Conservation (phyloP, 768 basidiomycete species). For the Boletus speciosus region DNA sequence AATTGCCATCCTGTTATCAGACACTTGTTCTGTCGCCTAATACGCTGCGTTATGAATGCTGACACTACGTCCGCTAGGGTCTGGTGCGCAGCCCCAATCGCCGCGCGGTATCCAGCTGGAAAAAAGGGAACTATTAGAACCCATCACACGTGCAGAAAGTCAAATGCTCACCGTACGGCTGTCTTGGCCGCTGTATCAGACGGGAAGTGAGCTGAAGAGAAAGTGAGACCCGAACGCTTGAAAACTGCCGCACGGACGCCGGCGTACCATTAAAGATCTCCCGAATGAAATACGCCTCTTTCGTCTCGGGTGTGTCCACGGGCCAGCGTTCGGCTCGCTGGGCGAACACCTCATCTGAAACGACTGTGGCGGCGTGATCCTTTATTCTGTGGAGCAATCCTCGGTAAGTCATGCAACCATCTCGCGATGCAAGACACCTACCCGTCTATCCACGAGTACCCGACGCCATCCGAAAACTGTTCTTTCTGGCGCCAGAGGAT, state of each 20-base stretch:
- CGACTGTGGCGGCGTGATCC: conserved; percentile 67
- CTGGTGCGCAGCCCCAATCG: conserved; percentile 94
- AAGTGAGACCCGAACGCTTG: conserved; percentile 3
- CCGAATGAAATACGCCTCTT: conserved; percentile 92
- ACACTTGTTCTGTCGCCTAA: conserved; percentile 22
- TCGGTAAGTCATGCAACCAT: not conserved
- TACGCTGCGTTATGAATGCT: conserved; percentile 96
- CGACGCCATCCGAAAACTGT: conserved; percentile 98
- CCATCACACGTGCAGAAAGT: conserved; percentile 3
- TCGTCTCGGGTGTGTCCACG: conserved; percentile 84
- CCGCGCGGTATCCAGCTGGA: conserved; percentile 87
- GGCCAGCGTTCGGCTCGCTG: conserved; percentile 73
- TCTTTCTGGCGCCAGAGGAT: conserved; percentile 99
- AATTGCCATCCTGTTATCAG: conserved; percentile 14
- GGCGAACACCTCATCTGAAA: conserved; percentile 81
- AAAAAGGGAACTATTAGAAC: conserved; percentile 12
- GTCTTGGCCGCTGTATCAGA: conserved; percentile 82
- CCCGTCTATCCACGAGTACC: conserved; percentile 99
- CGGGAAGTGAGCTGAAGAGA: conserved; percentile 68
- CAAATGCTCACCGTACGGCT: conserved; percentile 71
- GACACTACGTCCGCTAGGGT: conserved; percentile 94
- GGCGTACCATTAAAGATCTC: conserved; percentile 80
- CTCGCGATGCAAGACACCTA: conserved; percentile 30
- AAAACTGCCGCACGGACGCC: not conserved
- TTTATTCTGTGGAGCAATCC: conserved; percentile 62